Evolutionary conservation across 2,329 filamentous ascomycete genomes (phyloP), one percentile per base, ranked within the genome.

Genomic region (Aspergillus brunneoviolaceus): DNA sequence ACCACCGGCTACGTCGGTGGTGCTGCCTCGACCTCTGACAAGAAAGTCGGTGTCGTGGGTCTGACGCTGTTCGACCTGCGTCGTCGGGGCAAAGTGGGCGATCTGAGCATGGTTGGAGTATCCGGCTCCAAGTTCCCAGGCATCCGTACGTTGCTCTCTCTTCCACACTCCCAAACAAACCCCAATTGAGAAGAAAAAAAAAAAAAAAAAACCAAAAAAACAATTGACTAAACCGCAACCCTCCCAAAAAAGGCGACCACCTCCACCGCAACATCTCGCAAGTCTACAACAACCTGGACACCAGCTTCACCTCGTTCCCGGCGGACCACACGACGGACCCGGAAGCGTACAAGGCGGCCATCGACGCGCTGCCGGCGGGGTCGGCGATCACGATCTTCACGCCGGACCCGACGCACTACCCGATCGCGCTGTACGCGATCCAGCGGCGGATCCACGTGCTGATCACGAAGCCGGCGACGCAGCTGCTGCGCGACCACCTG

Each of bases 371-470:
- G 48, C 84, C 85, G 49, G 85, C 89, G 6, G 92, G 93, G 68
- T 91, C 92, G 67, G 93, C 92, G 67, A 94, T 97, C 77, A 96
- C 93, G 61, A 94, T 97, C 78, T 97, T 97, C 84, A 96, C 39
- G 39, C 93, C 1, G 92, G 93, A 45, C 39, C 39, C 39, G 39
- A 45, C 39, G 39, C 39, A 45, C 39, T 45, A 45, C 39, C 39
- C 91, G 51, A 96, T 97, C 69, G 93, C 94, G 1, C 81, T 96
- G 51, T 96, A 97, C 74, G 93, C 94, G 66, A 93, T 97, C 66
- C 87, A 95, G 77, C 88, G 89, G 63, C 87, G 88, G 63, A 88
- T 96, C 74, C 93, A 97, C 78, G 92, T 97, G 54, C 85, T 97
- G 39, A 45, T 45, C 79, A 97, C 93, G 69, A 97, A 97, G 80